A percentile compares a stretch with the other conserved stretches of the same genome.
Conservation (phyloP, 2,329 filamentous ascomycete genomes). For the Aspergillus cejpii region DNA sequence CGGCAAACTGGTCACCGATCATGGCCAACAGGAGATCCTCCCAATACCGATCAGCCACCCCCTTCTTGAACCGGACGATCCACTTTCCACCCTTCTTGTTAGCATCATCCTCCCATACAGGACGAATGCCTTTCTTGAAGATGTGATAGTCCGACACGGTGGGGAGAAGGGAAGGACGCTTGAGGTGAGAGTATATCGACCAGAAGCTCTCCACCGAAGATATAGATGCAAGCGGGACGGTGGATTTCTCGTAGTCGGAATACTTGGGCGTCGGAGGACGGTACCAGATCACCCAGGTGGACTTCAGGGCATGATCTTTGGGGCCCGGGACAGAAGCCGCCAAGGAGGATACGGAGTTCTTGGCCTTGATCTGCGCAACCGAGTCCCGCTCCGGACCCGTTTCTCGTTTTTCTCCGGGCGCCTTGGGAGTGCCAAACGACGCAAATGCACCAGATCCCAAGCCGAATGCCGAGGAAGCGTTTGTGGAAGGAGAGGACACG, state of each 20-base stretch:
- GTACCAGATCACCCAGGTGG: conserved; percentile 96
- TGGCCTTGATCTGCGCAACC: conserved; percentile 31
- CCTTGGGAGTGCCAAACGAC: conserved; percentile 91
- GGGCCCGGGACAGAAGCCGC: conserved; percentile 18
- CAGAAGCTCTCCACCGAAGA: conserved; percentile 85
- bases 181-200: conserved; percentile 79
- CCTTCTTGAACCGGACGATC: conserved; percentile 95
- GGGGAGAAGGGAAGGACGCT: conserved; percentile 77
- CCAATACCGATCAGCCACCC: conserved; percentile 93
- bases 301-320: conserved; percentile 60
- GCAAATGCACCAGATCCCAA: conserved; percentile 93
- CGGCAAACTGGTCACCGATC: conserved; percentile 87
- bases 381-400: conserved; percentile 41
- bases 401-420: conserved; percentile 58
- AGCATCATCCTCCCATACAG: conserved; percentile 97
- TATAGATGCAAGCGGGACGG: conserved; percentile 77
- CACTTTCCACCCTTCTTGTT: conserved; percentile 96
- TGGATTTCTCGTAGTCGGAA: conserved; percentile 96
- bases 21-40: conserved; percentile 87
- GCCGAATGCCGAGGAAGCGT: conserved; percentile 82
- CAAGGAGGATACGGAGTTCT: conserved; percentile 35
- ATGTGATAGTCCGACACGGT: conserved; percentile 96
- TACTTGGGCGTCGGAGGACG: conserved; percentile 94
- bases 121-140: conserved; percentile 92
- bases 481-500: conserved; percentile 66